Evolutionary conservation across 768 basidiomycete species (phyloP).

Genomic region (Pisolithus marmoratus): DNA sequence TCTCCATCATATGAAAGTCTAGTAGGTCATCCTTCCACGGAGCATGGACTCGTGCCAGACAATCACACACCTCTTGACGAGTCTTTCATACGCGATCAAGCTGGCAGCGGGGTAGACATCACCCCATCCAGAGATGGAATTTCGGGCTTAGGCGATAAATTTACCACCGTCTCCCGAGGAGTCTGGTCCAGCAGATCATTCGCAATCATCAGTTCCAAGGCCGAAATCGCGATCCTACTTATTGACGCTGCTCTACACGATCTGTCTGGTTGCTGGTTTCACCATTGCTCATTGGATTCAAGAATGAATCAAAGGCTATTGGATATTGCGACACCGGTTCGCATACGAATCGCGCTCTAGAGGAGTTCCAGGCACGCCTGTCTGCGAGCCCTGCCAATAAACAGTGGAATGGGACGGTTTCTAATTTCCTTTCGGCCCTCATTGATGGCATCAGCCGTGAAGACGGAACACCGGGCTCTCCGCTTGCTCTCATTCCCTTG

Average conservation of each 20-base stretch:
- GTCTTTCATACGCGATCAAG: neutral
- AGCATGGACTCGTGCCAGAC: conserved; percentile 10
- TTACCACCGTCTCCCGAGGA: conserved; percentile 33
- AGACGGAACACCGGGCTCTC: conserved; percentile 43
- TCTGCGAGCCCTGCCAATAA: conserved; percentile 52
- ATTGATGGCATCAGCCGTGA: conserved; percentile 21
- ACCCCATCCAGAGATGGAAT: conserved; percentile 17
- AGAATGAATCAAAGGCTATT: conserved; percentile 60
- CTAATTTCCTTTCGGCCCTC: conserved; percentile 30
- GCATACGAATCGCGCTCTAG: conserved; percentile 53
- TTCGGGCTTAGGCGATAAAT: conserved; percentile 18
- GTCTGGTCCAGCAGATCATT: conserved; percentile 16
- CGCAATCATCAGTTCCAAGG: conserved; percentile 8
- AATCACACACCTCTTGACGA: conserved; percentile 6
- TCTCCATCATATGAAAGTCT: conserved; percentile 12
- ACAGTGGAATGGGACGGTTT: conserved; percentile 44
- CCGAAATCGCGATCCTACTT: conserved; percentile 24
- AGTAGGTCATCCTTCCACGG: conserved; percentile 10
- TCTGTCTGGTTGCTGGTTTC: conserved; percentile 30
- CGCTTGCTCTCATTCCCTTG: conserved; percentile 48
- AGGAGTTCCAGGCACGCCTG: conserved; percentile 39
- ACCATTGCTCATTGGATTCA: conserved; percentile 45
- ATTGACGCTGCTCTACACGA: conserved; percentile 38
- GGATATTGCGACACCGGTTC: conserved; percentile 72
- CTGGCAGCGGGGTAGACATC: conserved; percentile 1